These are phyloP conservation scores for Alternaria arborescens DNA, from an alignment of 2,329 filamentous ascomycete species.

Conservation along the genomic window DNA sequence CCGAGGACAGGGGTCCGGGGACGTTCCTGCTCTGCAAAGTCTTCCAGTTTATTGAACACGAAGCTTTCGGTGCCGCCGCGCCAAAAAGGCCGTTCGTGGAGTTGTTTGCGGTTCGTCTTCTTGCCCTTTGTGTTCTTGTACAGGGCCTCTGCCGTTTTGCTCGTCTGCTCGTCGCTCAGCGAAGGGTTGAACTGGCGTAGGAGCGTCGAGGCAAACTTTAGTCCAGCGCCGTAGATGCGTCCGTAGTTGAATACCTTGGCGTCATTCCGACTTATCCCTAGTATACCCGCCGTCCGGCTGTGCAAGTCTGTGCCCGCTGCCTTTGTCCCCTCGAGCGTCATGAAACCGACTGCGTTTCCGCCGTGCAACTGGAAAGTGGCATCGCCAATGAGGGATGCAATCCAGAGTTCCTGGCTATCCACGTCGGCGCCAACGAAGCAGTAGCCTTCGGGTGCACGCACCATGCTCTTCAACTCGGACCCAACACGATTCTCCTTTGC, in stretches of 20 bases:
- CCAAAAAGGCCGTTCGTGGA: conserved; percentile 86
- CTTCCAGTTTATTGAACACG: conserved; percentile 97
- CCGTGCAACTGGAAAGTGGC: conserved; percentile 94
- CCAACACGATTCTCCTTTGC: conserved; percentile 96
- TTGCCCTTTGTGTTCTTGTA: conserved; percentile 91
- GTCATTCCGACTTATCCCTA: conserved; percentile 93
- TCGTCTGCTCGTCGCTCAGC: conserved; percentile 80
- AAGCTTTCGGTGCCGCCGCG: conserved; percentile 95
- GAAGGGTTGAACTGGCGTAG: conserved; percentile 92
- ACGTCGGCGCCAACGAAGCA: conserved; percentile 96
- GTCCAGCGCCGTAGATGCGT: conserved; percentile 95
- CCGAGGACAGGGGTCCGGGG: conserved; percentile 92
- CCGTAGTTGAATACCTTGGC: conserved; percentile 99
- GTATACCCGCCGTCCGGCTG: conserved; percentile 88
- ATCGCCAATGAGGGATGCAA: conserved; percentile 92
- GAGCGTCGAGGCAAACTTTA: conserved; percentile 90
- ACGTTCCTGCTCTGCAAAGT: conserved; percentile 93
- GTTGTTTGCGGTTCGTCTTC: conserved; percentile 76
- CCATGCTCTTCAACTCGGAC: conserved; percentile 96
- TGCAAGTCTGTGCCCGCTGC: conserved; percentile 92
- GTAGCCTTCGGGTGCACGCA: conserved; percentile 88
- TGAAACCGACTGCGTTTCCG: conserved; percentile 97
- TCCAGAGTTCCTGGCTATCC: conserved; percentile 97
- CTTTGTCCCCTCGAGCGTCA: conserved; percentile 97
- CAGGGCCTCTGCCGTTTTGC: conserved; percentile 76